Evolutionary conservation across 257 asterid species (phyloP).

Genomic region (Nicotiana undulata): DNA sequence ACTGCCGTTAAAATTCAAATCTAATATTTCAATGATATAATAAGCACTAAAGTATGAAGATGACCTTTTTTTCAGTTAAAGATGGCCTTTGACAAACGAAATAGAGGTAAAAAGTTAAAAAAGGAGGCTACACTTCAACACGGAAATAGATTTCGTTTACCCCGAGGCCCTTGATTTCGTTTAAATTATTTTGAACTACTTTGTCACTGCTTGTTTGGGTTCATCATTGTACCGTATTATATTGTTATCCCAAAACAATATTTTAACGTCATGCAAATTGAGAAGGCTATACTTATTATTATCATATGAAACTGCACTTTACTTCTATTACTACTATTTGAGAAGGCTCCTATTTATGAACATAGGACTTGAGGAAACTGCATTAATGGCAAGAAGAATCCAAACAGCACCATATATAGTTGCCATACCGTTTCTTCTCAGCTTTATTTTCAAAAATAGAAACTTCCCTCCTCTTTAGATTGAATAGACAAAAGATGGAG

Average conservation of each 20-base stretch:
- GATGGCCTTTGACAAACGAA: neutral
- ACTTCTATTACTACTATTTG: neutral
- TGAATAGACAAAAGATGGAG: conserved; percentile 22
- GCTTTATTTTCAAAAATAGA: neutral
- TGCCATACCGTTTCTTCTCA: conserved; percentile 9
- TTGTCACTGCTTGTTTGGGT: too few species aligned
- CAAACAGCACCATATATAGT: conserved; percentile 18
- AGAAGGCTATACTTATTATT: neutral
- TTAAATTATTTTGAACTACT: neutral
- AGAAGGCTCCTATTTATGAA: neutral
- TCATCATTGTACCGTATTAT: too few species aligned
- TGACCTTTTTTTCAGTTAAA: neutral
- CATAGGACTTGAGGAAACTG: neutral
- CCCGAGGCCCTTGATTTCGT: neutral
- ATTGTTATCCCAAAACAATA: too few species aligned
- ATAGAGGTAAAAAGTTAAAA: neutral
- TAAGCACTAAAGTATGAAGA: neutral
- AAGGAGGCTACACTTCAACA: neutral
- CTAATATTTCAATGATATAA: neutral
- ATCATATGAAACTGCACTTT: neutral
- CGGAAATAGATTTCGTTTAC: neutral
- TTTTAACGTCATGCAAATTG: too few species aligned
- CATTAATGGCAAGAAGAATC: conserved; percentile 17
- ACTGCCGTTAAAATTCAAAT: neutral
- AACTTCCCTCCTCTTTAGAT: neutral